Evolutionary conservation across 139 green algal species (phyloP), one percentile per base, ranked within the genome.

Genomic region (Chlamydomonas sphaeroides): DNA sequence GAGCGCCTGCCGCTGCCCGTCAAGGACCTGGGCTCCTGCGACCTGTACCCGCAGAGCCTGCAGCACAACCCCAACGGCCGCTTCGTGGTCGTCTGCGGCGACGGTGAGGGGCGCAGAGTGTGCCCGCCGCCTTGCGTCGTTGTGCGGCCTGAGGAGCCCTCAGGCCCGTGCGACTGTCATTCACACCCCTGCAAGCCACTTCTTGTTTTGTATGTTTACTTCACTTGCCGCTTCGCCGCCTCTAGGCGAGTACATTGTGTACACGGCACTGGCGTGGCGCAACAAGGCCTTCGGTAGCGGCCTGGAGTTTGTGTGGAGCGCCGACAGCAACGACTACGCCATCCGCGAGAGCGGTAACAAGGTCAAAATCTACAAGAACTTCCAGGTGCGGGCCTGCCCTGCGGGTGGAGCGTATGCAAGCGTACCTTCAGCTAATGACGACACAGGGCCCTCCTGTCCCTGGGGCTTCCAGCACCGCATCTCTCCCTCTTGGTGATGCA

Each of bases 261-360:
- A 99, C 93, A 99, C 97, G 1, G 97, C 97, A 0, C 91, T 99
- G 39, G 97, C 97, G 0, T 99, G 97, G 97, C 90, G 97, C n/a
- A 99, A 99, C 92, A 98, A 99, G 91, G 92, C 86, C 26, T 99
- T 99, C 84, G 97, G 97, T 32, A 78, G 78, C 66, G 87, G 70
- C 0, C 87, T 97, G 48, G 96, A 99, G 79, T 98, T 99, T 90
- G 95, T 92, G 25, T 99, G 97, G 97, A 94, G 91, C 63, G 79
- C 87, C 3, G 97, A 99, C 83, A 90, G 90, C 45, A 97, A 92
- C 70, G 94, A 98, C 59, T 99, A 93, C 82, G 97, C 95, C 28
- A 95, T 94, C 57, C 88, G 94, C 23, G 94, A 97, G 86, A 88
- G 73, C 28, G 83, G 82, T 38, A 90, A 76, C 39, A 92, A 88